These are phyloP conservation scores for Auricularia sp. DNA, from an alignment of 768 basidiomycete genomes.

Conservation along the genomic window DNA sequence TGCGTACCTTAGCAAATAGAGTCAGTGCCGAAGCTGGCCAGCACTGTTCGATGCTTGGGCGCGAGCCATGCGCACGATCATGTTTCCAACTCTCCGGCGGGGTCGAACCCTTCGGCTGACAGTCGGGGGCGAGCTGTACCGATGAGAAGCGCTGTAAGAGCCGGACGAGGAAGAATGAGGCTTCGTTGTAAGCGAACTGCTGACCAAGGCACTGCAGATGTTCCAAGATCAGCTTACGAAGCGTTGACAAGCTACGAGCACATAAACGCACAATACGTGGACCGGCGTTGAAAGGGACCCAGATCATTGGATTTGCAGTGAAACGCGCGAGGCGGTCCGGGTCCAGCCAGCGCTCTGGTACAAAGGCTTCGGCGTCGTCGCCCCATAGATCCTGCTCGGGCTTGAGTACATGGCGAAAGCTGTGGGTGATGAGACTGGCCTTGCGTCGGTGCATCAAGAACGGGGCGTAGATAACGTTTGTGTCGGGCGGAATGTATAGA, in stretches of 20 bases:
- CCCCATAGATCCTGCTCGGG: constrained; percentile 48
- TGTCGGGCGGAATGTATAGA: constrained; percentile 45
- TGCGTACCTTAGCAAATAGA: constrained; percentile 52
- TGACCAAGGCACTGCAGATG: constrained; percentile 52
- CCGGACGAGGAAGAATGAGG: constrained; percentile 59
- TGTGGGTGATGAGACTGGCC: constrained; percentile 25
- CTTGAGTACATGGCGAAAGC: constrained; percentile 1
- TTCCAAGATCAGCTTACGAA: neutral
- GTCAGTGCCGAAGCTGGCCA: constrained; percentile 58
- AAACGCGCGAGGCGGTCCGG: constrained; percentile 40
- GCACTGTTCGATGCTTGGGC: constrained; percentile 46
- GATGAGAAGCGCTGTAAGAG: constrained; percentile 54
- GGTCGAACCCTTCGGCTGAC: constrained; percentile 48
- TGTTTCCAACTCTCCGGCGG: constrained; percentile 50
- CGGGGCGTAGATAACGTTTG: constrained; percentile 48
- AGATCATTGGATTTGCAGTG: constrained; percentile 58
- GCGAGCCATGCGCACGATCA: constrained; percentile 15
- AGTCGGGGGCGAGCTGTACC: constrained; percentile 49
- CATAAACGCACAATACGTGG: constrained; percentile 36
- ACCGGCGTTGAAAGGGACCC: constrained; percentile 63
- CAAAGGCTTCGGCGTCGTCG: constrained; percentile 59
- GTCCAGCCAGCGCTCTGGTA: constrained; percentile 70
- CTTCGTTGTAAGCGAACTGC: constrained; percentile 69
- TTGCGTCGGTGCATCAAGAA: constrained; percentile 58
- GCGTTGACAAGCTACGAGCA: neutral